Evolutionary conservation across 495 filamentous ascomycete genomes (phyloP).

Genomic region (Bacidia gigantensis): DNA sequence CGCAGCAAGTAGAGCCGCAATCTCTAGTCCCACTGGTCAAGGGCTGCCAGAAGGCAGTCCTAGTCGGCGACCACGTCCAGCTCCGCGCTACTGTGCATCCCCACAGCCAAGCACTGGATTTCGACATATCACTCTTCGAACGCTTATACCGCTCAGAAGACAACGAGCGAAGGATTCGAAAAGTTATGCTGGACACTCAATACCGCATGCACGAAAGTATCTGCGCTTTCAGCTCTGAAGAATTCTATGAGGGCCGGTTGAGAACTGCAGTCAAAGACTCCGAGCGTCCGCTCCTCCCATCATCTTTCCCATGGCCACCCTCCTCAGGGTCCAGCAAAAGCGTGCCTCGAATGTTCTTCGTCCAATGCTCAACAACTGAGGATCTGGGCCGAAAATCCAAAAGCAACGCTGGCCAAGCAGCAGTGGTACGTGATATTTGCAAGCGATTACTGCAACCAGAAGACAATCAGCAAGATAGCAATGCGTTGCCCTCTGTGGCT

Average conservation of each 20-base stretch:
- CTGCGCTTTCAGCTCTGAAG: conserved; percentile 30
- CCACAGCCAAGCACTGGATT: conserved; percentile 24
- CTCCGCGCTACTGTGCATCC: conserved; percentile 34
- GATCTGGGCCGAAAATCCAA: conserved; percentile 32
- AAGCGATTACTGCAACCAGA: conserved; percentile 17
- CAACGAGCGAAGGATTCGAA: conserved; percentile 8
- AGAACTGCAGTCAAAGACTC: conserved; percentile 24
- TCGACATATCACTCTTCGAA: conserved; percentile 38
- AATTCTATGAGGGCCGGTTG: conserved; percentile 35
- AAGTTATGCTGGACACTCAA: conserved; percentile 39
- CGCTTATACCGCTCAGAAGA: conserved; percentile 25
- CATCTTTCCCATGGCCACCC: conserved; percentile 23
- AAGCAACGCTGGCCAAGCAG: conserved; percentile 31
- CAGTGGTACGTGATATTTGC: conserved; percentile 23
- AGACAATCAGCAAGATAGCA: background rate
- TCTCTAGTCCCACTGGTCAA: conserved; percentile 36
- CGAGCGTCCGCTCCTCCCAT: conserved; percentile 7
- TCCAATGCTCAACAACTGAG: conserved; percentile 27
- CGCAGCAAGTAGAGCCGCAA: conserved; percentile 36
- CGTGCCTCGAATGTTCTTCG: conserved; percentile 17
- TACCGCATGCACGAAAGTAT: conserved; percentile 39
- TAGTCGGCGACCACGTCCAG: conserved; percentile 42
- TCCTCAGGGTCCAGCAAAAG: background rate
- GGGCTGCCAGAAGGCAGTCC: conserved; percentile 31
- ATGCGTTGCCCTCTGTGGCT: conserved; percentile 22